Conservation (phyloP, 495 filamentous ascomycete genomes). For the Oleoguttula mirabilis region DNA sequence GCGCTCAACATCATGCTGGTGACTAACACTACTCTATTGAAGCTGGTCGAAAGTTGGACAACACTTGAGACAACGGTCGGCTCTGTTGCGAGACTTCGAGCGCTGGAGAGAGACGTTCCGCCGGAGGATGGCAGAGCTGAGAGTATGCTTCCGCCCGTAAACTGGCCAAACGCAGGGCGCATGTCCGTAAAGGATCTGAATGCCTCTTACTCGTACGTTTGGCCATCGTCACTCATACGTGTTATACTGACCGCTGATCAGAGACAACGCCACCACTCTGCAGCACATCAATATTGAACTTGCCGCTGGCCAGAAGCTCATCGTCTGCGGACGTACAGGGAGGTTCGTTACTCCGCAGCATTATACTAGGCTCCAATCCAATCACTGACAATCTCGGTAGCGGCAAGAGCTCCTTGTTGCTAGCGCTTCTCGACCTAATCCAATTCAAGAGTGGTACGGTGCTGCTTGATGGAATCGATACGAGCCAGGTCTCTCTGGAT, state of each 20-base stretch:
- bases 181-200: background rate
- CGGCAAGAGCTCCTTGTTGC: constrained; percentile 11
- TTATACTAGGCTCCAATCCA: background rate
- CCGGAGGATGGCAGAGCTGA: background rate
- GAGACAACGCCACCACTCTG: constrained; percentile 30
- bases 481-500: background rate
- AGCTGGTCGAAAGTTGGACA: constrained; percentile 27
- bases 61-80: background rate
- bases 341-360: constrained; percentile 5
- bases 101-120: background rate
- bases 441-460: background rate
- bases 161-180: background rate
- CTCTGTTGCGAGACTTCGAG: background rate
- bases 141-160: background rate
- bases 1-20: constrained; percentile 47
- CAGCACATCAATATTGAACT: constrained; percentile 41
- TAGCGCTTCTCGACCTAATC: constrained; percentile 3
- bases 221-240: background rate
- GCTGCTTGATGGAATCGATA: constrained; percentile 4
- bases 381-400: background rate
- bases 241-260: background rate
- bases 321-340: constrained; percentile 31
- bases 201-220: background rate
- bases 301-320: constrained; percentile 44
- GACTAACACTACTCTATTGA: constrained; percentile 41